phyloP scores from a whole-genome alignment of 768 basidiomycete species.

The Infundibulicybe gibba region DNA sequence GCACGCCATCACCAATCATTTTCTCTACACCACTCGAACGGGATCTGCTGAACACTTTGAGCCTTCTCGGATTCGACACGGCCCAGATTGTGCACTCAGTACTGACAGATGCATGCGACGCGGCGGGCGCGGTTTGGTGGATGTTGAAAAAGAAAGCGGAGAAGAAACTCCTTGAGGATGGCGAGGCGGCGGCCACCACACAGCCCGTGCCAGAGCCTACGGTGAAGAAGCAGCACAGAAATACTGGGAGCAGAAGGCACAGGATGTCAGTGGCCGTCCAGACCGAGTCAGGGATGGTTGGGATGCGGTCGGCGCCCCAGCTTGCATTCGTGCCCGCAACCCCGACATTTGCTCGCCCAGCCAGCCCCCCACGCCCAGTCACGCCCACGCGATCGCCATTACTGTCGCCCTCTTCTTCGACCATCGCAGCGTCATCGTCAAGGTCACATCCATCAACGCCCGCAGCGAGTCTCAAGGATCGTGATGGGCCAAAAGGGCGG shows the following conservation, averaged over 20 bases:
- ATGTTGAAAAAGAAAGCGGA: slow-evolving; percentile 83
- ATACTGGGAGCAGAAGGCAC: slow-evolving; percentile 26
- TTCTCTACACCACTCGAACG: slow-evolving; percentile 85
- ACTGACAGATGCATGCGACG: slow-evolving; percentile 87
- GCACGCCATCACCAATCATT: slow-evolving; percentile 69
- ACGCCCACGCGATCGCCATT: slow-evolving; percentile 47
- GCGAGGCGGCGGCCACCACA: slow-evolving; percentile 8
- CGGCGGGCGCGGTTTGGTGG: slow-evolving; percentile 94
- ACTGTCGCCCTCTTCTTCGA: slow-evolving; percentile 53
- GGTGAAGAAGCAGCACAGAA: slow-evolving; percentile 12
- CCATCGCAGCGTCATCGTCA: slow-evolving; percentile 40
- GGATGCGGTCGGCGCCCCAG: slow-evolving; percentile 46
- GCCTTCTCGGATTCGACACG: slow-evolving; percentile 82
- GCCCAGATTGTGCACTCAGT: slow-evolving; percentile 96
- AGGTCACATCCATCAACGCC: slow-evolving; percentile 73
- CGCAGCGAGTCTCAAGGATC: slow-evolving; percentile 54
- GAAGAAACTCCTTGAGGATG: slow-evolving; percentile 41
- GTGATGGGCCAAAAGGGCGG: slow-evolving; percentile 50
- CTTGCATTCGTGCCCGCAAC: slow-evolving; percentile 78
- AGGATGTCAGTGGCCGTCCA: slow-evolving; percentile 39
- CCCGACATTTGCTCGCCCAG: slow-evolving; percentile 49
- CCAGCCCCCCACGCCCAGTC: slow-evolving; percentile 51
- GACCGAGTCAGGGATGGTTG: slow-evolving; percentile 30
- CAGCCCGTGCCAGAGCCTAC: slow-evolving; percentile 4
- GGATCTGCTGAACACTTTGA: slow-evolving; percentile 71